Conservation (phyloP, 1,284 basidiomycete genomes). For the Irpex rosettiformis region DNA sequence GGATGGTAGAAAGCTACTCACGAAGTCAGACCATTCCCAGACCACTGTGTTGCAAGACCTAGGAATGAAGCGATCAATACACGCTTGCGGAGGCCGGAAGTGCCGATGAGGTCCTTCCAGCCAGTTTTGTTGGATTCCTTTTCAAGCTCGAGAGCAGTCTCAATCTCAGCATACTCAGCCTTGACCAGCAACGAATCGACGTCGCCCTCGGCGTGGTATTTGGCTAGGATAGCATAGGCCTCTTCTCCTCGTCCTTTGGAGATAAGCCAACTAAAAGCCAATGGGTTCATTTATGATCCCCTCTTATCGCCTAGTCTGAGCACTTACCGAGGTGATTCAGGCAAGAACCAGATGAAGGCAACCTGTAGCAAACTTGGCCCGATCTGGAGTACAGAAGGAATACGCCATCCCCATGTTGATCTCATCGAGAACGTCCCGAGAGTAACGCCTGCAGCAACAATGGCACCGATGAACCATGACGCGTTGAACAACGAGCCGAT, state of each 20-base stretch:
- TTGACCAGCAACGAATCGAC: slow-evolving; percentile 47
- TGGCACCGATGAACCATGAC: slow-evolving; percentile 45
- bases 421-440: slow-evolving; percentile 53
- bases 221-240: slow-evolving; percentile 44
- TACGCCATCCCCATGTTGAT: slow-evolving; percentile 52
- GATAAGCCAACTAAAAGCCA: slow-evolving; percentile 44
- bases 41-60: slow-evolving; percentile 62
- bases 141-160: slow-evolving; percentile 51
- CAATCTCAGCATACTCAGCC: slow-evolving; percentile 52
- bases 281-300: not conserved
- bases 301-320: not conserved
- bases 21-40: slow-evolving; percentile 69
- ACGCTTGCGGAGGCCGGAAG: slow-evolving; percentile 48
- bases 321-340: slow-evolving; percentile 52
- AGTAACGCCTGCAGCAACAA: slow-evolving; percentile 36
- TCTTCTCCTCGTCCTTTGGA: slow-evolving; percentile 45
- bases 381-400: slow-evolving; percentile 60
- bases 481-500: slow-evolving; percentile 52
- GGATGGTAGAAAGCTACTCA: slow-evolving; percentile 24
- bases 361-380: slow-evolving; percentile 52
- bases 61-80: slow-evolving; percentile 52
- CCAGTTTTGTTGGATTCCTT: slow-evolving; percentile 36
- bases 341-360: slow-evolving; percentile 49
- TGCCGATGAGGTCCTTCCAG: slow-evolving; percentile 44
- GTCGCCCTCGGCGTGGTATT: slow-evolving; percentile 52